Base-by-base conservation (phyloP, 306 rosid genomes). In the Clitoria ternatea region DNA sequence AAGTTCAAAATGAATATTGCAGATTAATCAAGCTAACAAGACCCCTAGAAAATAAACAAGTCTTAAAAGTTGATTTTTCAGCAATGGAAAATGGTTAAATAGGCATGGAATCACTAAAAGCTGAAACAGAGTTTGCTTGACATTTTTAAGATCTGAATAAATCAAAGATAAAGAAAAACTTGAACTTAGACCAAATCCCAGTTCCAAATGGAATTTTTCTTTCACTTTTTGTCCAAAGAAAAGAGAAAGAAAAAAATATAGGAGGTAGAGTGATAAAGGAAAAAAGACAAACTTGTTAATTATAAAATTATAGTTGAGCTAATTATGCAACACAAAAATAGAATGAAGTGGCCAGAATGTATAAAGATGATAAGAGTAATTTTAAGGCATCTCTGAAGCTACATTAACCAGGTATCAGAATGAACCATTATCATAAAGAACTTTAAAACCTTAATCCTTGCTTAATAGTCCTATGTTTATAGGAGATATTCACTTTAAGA, bases 131-230 rank as follows among this genome's bases (percentile, higher is more conserved):
- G 19, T 4, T 69, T 33, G 57, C 26, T 52, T 36, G 44, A 22
- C 45, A 35, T 62, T 67, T 42, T 36, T 9, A 14, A 11, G 57
- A 78, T 60, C 75, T 74, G 59, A 56, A 70, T 40, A 61, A 22
- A 24, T 52, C 20, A 63, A 32, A 26, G 18, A 4, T 66, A 40
- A 3, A 36, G 18, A 19, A 48, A 47, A 33, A 17, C 44, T 43
- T 24, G 29, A 10, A 6, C 61, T 57, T 36, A 9, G 1, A 17
- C 44, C 23, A 54, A 61, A 13, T 45, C 37, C 43, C 55, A 33
- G 66, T 65, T 73, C 30, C 44, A 23, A 49, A 14, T 5, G 43
- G 20, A 30, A 61, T 26, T 27, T 63, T 17, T 18, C 69, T 30
- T 26, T 24, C 32, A 35, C 8, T 33, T 33, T 11, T 42, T 13